phyloP scores from a whole-genome alignment of 805 yeast species.

The Candida yuanshanica region DNA sequence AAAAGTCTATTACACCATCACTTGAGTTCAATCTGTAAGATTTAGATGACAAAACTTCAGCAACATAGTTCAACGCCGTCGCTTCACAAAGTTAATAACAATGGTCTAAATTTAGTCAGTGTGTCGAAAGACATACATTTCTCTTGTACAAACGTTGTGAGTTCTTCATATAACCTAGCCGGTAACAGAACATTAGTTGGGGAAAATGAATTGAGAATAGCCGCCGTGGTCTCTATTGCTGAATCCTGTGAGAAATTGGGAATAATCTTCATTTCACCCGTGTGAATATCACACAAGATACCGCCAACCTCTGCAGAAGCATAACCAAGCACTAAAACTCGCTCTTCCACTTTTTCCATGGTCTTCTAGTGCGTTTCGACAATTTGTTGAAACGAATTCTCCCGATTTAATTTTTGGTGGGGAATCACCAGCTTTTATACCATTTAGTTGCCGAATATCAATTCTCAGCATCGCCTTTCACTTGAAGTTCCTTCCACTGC shows the following conservation, averaged over 20 bases:
- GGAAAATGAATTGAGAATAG: background rate
- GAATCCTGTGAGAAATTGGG: background rate
- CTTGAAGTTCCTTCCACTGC: constrained; percentile 46
- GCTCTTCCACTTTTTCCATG: background rate
- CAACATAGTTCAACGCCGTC: background rate
- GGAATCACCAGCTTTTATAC: background rate
- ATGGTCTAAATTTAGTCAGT: background rate
- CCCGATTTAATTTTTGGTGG: background rate
- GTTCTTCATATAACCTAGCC: background rate
- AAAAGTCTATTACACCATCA: background rate
- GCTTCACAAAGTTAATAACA: background rate
- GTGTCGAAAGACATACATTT: background rate
- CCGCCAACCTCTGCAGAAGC: background rate
- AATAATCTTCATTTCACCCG: background rate
- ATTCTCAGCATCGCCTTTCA: constrained; percentile 14
- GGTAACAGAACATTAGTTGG: constrained; percentile 1
- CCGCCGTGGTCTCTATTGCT: background rate
- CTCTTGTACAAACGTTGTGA: background rate
- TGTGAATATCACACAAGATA: background rate
- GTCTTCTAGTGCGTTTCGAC: background rate
- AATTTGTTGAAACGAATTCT: no score
- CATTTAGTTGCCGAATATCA: no score
- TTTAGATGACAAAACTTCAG: background rate
- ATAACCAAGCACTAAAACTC: background rate
- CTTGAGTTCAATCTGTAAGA: background rate